These are phyloP conservation scores for Calonectria hongkongensis DNA, from an alignment of 2,329 filamentous ascomycete genomes.

Conservation along the genomic window DNA sequence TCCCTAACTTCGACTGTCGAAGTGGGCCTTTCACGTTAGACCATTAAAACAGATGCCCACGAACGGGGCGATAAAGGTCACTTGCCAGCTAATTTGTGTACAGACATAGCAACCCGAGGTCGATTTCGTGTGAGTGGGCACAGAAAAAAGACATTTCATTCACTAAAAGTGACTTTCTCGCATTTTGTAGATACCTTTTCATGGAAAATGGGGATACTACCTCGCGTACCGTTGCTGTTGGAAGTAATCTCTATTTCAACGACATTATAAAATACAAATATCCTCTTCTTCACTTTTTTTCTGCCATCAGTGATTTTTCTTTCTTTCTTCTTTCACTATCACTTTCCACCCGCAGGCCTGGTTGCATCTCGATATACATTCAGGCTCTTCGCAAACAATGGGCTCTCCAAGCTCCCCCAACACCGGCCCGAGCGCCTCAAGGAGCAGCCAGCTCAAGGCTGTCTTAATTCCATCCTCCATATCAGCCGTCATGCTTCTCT, in stretches of 20 bases:
- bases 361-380: background rate
- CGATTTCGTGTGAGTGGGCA: background rate
- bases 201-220: background rate
- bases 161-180: background rate
- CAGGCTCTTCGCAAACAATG: background rate
- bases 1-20: background rate
- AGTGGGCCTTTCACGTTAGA: background rate
- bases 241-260: slow-evolving; percentile 5
- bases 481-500: slow-evolving; percentile 16
- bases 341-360: background rate
- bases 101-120: background rate
- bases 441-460: background rate
- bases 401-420: background rate
- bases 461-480: slow-evolving; percentile 17
- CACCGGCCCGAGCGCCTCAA: background rate
- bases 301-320: no score
- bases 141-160: background rate
- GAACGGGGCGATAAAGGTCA: background rate
- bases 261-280: background rate
- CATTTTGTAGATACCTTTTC: background rate
- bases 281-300: background rate
- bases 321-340: background rate
- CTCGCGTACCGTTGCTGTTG: background rate
- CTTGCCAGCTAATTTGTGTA: background rate
- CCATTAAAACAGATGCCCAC: background rate